Evolutionary conservation across 2,329 filamentous ascomycete genomes (phyloP), one percentile per base, ranked within the genome.

Genomic region (Fusarium metavorans): DNA sequence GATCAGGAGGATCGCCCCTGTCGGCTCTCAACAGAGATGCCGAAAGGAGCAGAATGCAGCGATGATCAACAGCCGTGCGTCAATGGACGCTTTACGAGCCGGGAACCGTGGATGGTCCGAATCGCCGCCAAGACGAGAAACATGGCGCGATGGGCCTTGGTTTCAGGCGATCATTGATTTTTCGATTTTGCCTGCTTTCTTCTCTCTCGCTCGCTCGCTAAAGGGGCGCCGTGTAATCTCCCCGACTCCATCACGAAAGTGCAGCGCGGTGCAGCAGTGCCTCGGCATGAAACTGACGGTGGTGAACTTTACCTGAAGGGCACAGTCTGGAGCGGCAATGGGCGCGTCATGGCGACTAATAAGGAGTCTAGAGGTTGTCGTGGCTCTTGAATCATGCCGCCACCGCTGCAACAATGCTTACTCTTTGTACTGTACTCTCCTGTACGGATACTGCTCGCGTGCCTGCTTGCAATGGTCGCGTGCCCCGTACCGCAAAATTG

Each of bases 151-250:
- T 54, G 48, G 48, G 48, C 48, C 48, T 32, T 11, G 27, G 48
- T 54, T 54, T 54, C 48, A 54, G 48, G 48, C 48, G 48, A 54
- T 54, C 48, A 54, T 54, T 54, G 25, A 50, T 50, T 52, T 50
- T 52, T 48, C 43, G 20, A 45, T 16, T 50, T 50, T 30, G 16
- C 45, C 25, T 25, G 45, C 45, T 27, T 8, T 1, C 11, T 23
- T 43, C 41, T 43, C 41, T 13, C n/a, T 41, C 39, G 39, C n/a
- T 45, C 13, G 14, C 45, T 50, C 45, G 45, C 23, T 50, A 30
- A 50, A 50, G 48, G 48, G n/a, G 18, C 48, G 27, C 45, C 45
- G 16, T n/a, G 27, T 54, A 54, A 54, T 54, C 27, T 54, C 48
- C 48, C 48, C 48, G 27, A 52, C 25, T 52, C 48, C 27, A 54